Base-by-base conservation (phyloP, 345 rosid genomes). In the Arabis alpina region DNA sequence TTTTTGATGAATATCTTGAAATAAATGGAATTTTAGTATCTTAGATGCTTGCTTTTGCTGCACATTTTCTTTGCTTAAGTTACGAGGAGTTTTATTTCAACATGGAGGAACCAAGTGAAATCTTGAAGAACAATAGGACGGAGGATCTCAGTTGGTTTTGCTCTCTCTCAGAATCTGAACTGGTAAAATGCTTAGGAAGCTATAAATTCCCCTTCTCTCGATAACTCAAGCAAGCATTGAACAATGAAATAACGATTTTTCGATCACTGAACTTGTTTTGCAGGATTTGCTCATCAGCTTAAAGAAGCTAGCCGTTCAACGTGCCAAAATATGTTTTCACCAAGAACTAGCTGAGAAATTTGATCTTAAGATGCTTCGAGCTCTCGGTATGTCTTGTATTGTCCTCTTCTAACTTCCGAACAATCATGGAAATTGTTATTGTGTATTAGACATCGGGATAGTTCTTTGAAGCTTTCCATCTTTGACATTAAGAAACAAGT, bases 241-340 rank as follows among this genome's bases (percentile, higher is more conserved):
- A 32, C 5, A 10, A 12, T 54, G 11, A 11, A 34, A 16, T 8
- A 16, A 3, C 36, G 8, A 67, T 25, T 36, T 25, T 25, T 15
- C 11, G 19, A 45, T n/a, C 42, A 54, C 12, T 37, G 3, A 10
- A 41, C 5, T n/a, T 11, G 25, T 70, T 69, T 80, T 49, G 72
- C 76, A 92, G 98, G 92, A 93, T 80, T 32, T 87, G 71, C 72
- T 90, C 40, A 79, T 90, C 63, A 83, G 84, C 80, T 79, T 93
- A 72, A 88, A 90, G 79, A 64, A 66, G 74, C 66, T 88, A 45
- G 88, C 64, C 13, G 24, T 83, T 10, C 85, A 80, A 61, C 90
- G 92, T 2, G 86, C 93, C 2, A 80, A 73, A 72, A 74, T 34
- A 24, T 65, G 77, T 53, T 87, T 91, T 50, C 83, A 73, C 62